Percentiles rank a stretch among this genome's conserved stretches.
These are phyloP conservation scores for Xerocomus potaroensis DNA, from an alignment of 768 basidiomycete species.

Conservation along the genomic window DNA sequence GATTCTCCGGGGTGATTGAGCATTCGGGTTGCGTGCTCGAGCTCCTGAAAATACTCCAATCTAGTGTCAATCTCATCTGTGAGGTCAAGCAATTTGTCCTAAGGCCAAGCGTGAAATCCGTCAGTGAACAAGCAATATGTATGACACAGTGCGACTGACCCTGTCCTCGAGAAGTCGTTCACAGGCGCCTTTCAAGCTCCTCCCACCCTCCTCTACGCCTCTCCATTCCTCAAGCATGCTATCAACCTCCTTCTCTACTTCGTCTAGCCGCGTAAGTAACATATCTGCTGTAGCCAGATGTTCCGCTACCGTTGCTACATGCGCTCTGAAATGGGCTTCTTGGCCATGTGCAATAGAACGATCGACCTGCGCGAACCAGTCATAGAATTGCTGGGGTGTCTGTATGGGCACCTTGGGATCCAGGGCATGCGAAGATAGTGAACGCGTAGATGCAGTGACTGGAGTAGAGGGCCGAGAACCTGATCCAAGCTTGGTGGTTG, in stretches of 20 bases:
- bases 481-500: slow-evolving; percentile 36
- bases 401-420: slow-evolving; percentile 77
- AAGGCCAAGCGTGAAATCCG: background rate
- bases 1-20: slow-evolving; percentile 92
- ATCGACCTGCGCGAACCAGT: slow-evolving; percentile 91
- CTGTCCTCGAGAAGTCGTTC: slow-evolving; percentile 87
- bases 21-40: slow-evolving; percentile 90
- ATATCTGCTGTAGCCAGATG: slow-evolving; percentile 77
- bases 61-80: slow-evolving; percentile 80
- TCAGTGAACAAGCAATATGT: background rate
- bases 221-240: slow-evolving; percentile 83
- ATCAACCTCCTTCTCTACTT: slow-evolving; percentile 68
- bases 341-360: slow-evolving; percentile 89
- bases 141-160: slow-evolving; percentile 41
- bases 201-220: slow-evolving; percentile 90
- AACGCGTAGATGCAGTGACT: slow-evolving; percentile 16
- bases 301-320: slow-evolving; percentile 70
- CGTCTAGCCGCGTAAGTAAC: slow-evolving; percentile 66
- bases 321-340: slow-evolving; percentile 86
- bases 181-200: slow-evolving; percentile 86
- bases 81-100: slow-evolving; percentile 75
- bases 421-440: slow-evolving; percentile 44
- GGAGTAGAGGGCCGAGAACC: slow-evolving; percentile 47
- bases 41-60: slow-evolving; percentile 90
- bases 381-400: slow-evolving; percentile 94